Base-by-base conservation (phyloP, 2,329 filamentous ascomycete genomes). In the Domatiomyces globalis region DNA sequence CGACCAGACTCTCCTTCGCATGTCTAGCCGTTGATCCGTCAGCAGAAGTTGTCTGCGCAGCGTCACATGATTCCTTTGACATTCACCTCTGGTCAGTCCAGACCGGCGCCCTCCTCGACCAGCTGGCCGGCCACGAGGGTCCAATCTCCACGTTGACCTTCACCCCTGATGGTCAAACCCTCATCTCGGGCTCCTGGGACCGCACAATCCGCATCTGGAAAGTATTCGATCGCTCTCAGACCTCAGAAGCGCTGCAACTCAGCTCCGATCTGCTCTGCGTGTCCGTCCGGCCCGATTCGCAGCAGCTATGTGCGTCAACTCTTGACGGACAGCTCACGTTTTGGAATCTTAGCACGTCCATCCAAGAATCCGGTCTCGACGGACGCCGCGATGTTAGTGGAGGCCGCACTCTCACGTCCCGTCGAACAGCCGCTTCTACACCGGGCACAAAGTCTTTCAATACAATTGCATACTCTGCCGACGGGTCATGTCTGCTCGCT, bases 51-150 rank as follows among this genome's bases (percentile, higher is more conserved):
- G 85, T 98, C 2, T 94, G 90, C 54, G 92, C 92, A 8, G 92
- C 90, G 2, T 96, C 90, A 1, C 76, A 94, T 15, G 92, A 98
- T 66, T 95, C 89, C 4, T 96, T 95, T 59, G 90, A 96, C 63
- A 87, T 98, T 49, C 89, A 98, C 68, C 85, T 98, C 56, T 98
- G 92, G 92, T 95, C 87, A 4, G 94, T 98, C 3, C 92, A 98
- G 65, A 98, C 90, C 0, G 92, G 92, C 2, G 92, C 98, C 66
- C 74, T 98, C 17, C 79, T 98, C 5, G 92, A 98, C 65, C 84
- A 84, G 58, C 74, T 98, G 20, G 79, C 89, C 5, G 94, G 92
- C 1, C 92, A 98, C 60, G 90, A 98, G 69, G 92, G 90, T 0
- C 92, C 92, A 0, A 84, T 98, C 1, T 92, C 88, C 4, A 83